A percentile compares a stretch with the other conserved stretches of the same genome.
phyloP scores from a whole-genome alignment of 257 asterid species.

The Nicotiana paniculata region DNA sequence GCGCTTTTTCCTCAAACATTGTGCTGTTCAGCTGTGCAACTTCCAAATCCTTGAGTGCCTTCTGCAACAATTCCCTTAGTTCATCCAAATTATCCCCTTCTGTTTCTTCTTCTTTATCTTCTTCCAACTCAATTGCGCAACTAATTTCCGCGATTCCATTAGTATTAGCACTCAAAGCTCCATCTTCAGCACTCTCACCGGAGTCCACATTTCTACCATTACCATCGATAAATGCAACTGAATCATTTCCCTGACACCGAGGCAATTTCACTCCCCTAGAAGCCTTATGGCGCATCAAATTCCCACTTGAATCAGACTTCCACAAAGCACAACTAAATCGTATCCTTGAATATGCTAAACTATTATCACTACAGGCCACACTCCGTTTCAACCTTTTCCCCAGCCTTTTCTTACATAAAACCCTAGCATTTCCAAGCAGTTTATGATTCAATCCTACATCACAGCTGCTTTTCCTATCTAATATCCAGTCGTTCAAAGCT shows the following conservation, averaged over 20 bases:
- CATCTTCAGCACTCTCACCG: slow-evolving; percentile 30
- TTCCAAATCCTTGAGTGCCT: slow-evolving; percentile 72
- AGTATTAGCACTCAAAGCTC: slow-evolving; percentile 9
- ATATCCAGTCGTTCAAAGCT: not conserved
- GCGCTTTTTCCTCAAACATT: slow-evolving; percentile 85
- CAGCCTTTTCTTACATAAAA: not conserved
- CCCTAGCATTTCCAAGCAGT: not conserved
- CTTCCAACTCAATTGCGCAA: slow-evolving; percentile 29
- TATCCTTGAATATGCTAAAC: slow-evolving; percentile 2
- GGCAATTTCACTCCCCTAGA: slow-evolving; percentile 15
- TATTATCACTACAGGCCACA: not conserved
- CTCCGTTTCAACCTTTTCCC: slow-evolving; percentile 5
- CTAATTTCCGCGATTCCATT: slow-evolving; percentile 28
- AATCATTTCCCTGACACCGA: slow-evolving; percentile 85
- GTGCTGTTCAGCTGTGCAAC: slow-evolving; percentile 66
- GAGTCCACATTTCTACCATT: slow-evolving; percentile 47
- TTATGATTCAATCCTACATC: slow-evolving; percentile 4
- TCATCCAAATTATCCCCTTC: slow-evolving; percentile 63
- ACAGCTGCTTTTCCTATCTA: not conserved
- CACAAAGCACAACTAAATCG: slow-evolving; percentile 8
- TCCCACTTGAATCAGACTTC: slow-evolving; percentile 16
- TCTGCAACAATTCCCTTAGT: slow-evolving; percentile 66
- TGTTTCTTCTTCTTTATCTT: slow-evolving; percentile 30
- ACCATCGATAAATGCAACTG: slow-evolving; percentile 63
- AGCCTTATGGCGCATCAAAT: not conserved